Percentiles rank a stretch among this genome's conserved stretches.
These are phyloP conservation scores for Hypsizygus ulmarius DNA, from an alignment of 1,284 basidiomycete species.

Conservation along the genomic window DNA sequence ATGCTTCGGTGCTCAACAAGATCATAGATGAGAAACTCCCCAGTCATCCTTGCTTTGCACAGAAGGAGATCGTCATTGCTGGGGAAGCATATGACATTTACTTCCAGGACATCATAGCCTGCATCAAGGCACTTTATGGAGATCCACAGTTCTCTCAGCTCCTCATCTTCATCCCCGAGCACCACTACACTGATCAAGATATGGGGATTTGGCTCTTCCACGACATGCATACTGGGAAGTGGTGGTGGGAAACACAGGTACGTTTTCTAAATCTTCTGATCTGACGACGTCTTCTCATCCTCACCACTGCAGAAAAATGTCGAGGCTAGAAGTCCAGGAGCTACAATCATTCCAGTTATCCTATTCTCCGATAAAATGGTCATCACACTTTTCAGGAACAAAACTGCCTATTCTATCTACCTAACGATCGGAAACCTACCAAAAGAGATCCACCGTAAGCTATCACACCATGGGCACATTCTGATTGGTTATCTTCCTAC, in stretches of 20 bases:
- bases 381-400: conserved; percentile 29
- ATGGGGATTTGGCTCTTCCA: conserved; percentile 17
- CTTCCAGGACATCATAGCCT: conserved; percentile 25
- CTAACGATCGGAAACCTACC: conserved; percentile 44
- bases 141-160: conserved; percentile 24
- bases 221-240: conserved; percentile 24
- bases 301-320: conserved; percentile 22
- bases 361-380: conserved; percentile 22
- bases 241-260: conserved; percentile 25
- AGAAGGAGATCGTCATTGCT: conserved; percentile 21
- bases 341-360: conserved; percentile 39
- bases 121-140: conserved; percentile 26
- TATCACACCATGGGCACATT: conserved; percentile 31
- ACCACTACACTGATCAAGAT: conserved; percentile 22
- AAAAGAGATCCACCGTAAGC: conserved; percentile 36
- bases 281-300: no score
- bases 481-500: conserved; percentile 40
- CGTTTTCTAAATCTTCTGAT: not conserved
- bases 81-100: conserved; percentile 28
- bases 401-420: conserved; percentile 39
- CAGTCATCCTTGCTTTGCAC: conserved; percentile 19
- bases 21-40: conserved; percentile 24
- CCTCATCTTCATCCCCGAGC: conserved; percentile 30
- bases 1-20: conserved; percentile 19
- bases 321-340: conserved; percentile 26